Base-by-base conservation (phyloP, 2,329 filamentous ascomycete species). In the Colletotrichum ledebouriae region DNA sequence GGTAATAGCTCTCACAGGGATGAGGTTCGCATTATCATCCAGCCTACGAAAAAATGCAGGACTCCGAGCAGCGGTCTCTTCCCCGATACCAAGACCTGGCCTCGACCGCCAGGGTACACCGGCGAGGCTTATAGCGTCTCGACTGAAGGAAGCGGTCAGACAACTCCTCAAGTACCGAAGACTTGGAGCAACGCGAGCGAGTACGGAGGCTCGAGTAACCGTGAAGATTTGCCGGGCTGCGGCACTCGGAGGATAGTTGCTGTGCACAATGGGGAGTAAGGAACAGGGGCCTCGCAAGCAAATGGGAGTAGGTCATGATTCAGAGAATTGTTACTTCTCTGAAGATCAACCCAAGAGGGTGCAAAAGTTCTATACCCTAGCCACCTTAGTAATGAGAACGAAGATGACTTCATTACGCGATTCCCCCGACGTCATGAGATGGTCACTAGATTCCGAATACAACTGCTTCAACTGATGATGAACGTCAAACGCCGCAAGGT, bases 11-110 rank as follows among this genome's bases (percentile, higher is more conserved):
- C 71, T 9, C 69, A 72, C 39, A 67, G 73, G 34, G 71, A 72
- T 41, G 74, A 59, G 3, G 73, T 79, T 2, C 72, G 76, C 39
- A 74, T 78, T 53, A 74, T 78, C 44, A 77, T 79, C 58, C 74
- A 73, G 2, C 75, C 75, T 9, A 65, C 73, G 9, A 72, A 69
- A 25, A 69, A 67, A 11, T 57, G 69, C 1, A 17, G 59, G 20
- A 71, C 63, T 10, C 57, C 59, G 11, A 67, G 67, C 67, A 68
- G 67, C 6, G 59, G 53, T 22, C 41, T 64, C 59, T 70, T 39
- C 33, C 49, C 65, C 25, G n/a, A 62, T 53, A 58, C 12, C 52
- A 71, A 11, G 29, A 46, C 71, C 15, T 78, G 74, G 75, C 76
- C 75, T 2, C 72, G 75, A 68, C 75, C 75, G 42, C 75, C 76